Conservation (phyloP, 2,329 filamentous ascomycete genomes). For the Dendrostoma leiphaemia region DNA sequence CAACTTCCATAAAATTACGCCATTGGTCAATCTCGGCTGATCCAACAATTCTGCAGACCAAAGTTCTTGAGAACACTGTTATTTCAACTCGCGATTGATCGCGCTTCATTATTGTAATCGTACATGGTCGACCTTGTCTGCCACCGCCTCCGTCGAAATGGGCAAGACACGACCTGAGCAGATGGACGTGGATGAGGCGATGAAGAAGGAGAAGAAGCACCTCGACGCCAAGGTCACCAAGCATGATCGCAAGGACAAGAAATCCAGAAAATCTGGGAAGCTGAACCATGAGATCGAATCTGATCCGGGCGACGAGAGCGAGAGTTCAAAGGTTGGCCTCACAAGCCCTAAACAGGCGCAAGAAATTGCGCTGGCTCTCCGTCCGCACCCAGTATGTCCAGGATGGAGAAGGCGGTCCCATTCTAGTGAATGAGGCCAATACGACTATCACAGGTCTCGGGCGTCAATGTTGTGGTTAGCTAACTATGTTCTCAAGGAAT, state of each 20-base stretch:
- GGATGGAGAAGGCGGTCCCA: not conserved
- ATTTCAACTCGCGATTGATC: not conserved
- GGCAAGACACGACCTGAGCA: constrained; percentile 7
- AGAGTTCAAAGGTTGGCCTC: constrained; percentile 16
- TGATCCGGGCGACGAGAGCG: not conserved
- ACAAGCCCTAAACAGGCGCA: constrained; percentile 16
- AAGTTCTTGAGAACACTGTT: too few species aligned
- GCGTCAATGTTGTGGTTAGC: not conserved
- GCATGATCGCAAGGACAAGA: constrained; percentile 15
- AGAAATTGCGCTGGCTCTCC: constrained; percentile 16
- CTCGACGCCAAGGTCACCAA: constrained; percentile 15
- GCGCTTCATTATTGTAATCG: not conserved
- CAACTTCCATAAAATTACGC: too few species aligned
- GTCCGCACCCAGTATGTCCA: not conserved
- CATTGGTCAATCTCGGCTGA: too few species aligned
- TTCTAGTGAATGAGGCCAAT: constrained; percentile 11
- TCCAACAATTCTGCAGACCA: too few species aligned
- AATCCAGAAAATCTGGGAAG: constrained; percentile 16
- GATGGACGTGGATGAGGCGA: constrained; percentile 1
- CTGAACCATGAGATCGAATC: constrained; percentile 1
- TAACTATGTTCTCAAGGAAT: constrained; percentile 7
- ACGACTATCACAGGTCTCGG: not conserved
- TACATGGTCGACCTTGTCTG: not conserved
- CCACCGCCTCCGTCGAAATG: not conserved
- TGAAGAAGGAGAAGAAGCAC: constrained; percentile 20